phyloP scores from a whole-genome alignment of 1,284 basidiomycete genomes.

The Uromyces viciae-fabae region DNA sequence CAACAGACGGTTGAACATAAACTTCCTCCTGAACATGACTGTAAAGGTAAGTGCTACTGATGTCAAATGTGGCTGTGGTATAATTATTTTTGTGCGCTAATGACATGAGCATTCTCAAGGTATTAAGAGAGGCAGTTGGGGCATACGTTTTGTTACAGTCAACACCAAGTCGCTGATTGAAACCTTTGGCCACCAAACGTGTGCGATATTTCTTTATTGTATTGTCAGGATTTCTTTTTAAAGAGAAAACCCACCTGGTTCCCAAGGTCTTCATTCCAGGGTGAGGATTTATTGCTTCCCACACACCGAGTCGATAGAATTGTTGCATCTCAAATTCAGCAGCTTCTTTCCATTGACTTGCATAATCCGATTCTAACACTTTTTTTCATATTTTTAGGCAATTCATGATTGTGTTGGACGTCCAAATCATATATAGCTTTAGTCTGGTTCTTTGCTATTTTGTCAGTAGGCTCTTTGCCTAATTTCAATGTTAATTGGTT shows the following conservation, averaged over 20 bases:
- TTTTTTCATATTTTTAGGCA: neutral
- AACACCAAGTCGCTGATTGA: neutral
- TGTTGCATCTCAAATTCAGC: neutral
- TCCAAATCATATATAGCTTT: neutral
- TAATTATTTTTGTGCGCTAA: neutral
- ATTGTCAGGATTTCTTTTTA: neutral
- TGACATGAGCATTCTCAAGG: neutral
- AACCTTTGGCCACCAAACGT: constrained; percentile 12
- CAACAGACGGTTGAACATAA: neutral
- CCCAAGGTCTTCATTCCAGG: neutral
- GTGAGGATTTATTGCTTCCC: neutral
- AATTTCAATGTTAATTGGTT: neutral
- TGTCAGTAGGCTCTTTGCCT: neutral
- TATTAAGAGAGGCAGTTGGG: constrained; percentile 12
- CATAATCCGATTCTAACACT: neutral
- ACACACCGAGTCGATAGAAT: neutral
- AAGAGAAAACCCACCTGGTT: neutral
- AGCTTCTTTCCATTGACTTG: neutral
- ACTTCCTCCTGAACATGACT: neutral
- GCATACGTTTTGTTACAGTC: constrained; percentile 17
- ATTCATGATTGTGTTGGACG: neutral
- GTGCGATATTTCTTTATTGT: neutral
- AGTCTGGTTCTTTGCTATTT: neutral
- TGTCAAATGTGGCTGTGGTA: neutral
- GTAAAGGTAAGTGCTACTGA: constrained; percentile 19